These are phyloP conservation scores for Penicillium paxilli DNA, from an alignment of 495 filamentous ascomycete genomes.

Conservation along the genomic window DNA sequence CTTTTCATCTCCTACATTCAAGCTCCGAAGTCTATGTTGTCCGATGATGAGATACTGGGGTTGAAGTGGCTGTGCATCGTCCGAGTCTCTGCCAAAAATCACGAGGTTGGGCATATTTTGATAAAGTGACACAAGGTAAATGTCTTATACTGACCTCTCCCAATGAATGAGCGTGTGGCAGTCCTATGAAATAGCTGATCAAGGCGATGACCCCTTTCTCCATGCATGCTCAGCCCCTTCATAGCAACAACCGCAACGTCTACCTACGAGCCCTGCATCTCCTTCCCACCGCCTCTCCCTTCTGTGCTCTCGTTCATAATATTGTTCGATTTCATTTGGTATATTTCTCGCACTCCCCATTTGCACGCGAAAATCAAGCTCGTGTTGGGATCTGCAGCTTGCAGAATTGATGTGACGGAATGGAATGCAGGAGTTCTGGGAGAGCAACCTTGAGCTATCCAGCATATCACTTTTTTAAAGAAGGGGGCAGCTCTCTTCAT, in stretches of 20 bases:
- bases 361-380: not conserved
- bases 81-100: not conserved
- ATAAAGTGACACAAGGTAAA: no score
- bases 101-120: not conserved
- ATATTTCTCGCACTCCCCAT: no score
- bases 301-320: not conserved
- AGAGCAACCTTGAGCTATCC: not conserved
- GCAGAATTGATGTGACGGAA: not conserved
- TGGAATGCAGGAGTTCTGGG: constrained; percentile 6
- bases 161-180: no score
- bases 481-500: no score
- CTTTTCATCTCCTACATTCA: no score
- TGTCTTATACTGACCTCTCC: no score
- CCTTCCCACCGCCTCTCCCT: not conserved
- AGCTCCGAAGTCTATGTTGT: no score
- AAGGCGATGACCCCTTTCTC: not conserved
- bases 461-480: no score
- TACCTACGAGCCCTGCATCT: not conserved
- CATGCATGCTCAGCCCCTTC: not conserved
- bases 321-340: not conserved
- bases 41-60: no score
- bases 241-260: not conserved
- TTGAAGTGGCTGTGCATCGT: no score
- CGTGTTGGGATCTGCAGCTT: not conserved
- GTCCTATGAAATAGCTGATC: not conserved